Evolutionary conservation across 805 yeast species (phyloP).

Genomic region (Candida tallmaniae): DNA sequence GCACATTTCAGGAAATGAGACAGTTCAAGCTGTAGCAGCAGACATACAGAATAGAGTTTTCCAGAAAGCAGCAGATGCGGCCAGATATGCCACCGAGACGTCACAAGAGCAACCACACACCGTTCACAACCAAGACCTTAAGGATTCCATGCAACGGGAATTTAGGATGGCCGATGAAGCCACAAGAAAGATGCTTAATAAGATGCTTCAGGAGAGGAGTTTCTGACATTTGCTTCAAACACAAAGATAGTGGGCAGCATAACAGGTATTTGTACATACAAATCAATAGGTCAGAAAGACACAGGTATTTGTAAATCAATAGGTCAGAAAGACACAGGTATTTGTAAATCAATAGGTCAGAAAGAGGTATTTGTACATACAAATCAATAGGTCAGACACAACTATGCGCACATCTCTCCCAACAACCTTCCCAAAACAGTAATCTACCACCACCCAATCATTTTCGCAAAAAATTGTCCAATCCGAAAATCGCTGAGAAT

Average conservation of each 20-base stretch:
- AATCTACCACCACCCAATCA: slow-evolving; percentile 33
- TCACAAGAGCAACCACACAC: not conserved
- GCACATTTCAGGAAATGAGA: slow-evolving; percentile 15
- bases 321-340: not conserved
- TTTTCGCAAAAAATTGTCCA: slow-evolving; percentile 13
- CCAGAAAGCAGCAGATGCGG: slow-evolving; percentile 12
- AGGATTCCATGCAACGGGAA: slow-evolving; percentile 21
- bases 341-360: not conserved
- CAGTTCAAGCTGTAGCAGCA: slow-evolving; percentile 24
- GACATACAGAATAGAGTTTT: slow-evolving; percentile 20
- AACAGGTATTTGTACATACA: not conserved
- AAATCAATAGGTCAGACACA: not conserved
- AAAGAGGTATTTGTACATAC: not conserved
- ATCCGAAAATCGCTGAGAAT: slow-evolving; percentile 21
- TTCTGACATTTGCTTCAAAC: too few species aligned
- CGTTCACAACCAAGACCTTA: slow-evolving; percentile 26
- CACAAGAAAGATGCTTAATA: slow-evolving; percentile 24
- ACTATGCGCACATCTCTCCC: slow-evolving; percentile 1
- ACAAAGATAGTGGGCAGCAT: not conserved
- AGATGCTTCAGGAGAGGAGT: slow-evolving; percentile 23
- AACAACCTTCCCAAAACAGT: slow-evolving; percentile 19
- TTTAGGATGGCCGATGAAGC: slow-evolving; percentile 21
- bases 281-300: not conserved
- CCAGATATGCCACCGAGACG: slow-evolving; percentile 3
- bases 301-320: not conserved